These are phyloP conservation scores for Acanthamoeba healyi DNA, from an alignment of 208 protist species.

Conservation along the genomic window DNA sequence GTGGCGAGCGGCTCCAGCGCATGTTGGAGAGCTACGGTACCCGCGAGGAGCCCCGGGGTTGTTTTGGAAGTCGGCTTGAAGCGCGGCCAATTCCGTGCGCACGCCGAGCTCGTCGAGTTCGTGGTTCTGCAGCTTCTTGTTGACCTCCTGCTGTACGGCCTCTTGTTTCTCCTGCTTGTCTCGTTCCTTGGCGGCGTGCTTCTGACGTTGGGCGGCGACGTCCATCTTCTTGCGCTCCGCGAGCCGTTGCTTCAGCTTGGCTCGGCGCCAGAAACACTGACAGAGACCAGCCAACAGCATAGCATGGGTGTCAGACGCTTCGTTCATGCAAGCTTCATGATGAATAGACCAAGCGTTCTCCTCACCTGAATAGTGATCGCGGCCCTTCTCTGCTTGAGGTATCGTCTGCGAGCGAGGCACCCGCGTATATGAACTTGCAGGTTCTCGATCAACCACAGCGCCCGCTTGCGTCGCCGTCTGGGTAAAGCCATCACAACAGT, in stretches of 20 bases:
- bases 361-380: slow-evolving; percentile 5
- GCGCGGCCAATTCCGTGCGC: background rate
- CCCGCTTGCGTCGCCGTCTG: background rate
- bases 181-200: background rate
- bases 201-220: background rate
- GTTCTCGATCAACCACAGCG: background rate
- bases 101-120: slow-evolving; percentile 9
- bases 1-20: background rate
- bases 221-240: background rate
- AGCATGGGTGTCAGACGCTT: no score
- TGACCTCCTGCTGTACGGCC: background rate
- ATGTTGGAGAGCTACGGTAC: background rate
- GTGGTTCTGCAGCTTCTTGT: background rate
- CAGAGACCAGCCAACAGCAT: no score
- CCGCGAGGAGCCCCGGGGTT: background rate
- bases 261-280: background rate
- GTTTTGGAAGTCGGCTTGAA: background rate
- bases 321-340: no score
- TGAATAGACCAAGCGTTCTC: no score
- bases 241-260: background rate
- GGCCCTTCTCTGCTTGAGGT: background rate
- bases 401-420: background rate
- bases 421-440: background rate
- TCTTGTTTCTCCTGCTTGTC: slow-evolving; percentile 3
- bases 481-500: background rate